Base-by-base conservation (phyloP, 2,329 filamentous ascomycete genomes). In the Rhinocladiella mackenziei region DNA sequence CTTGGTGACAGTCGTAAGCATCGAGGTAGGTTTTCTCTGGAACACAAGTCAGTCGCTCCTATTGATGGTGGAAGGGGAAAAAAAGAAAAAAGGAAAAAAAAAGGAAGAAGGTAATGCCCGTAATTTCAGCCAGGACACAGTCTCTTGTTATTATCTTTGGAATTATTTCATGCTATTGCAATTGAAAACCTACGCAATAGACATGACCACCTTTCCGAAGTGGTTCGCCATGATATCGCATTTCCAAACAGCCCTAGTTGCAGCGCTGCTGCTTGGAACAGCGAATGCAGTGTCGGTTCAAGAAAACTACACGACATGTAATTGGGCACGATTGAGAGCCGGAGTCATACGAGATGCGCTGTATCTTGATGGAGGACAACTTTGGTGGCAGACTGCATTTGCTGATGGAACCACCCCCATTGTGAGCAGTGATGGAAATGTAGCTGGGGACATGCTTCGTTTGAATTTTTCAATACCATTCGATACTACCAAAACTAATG, bases 391-490 rank as follows among this genome's bases (percentile, higher is more conserved):
- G 41, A 54, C 51, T 11, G 51, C 51, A 8, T 54, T 54, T 22
- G 51, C 45, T n/a, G 51, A 54, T 43, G 51, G 51, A 8, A 51
- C 48, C n/a, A 41, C 51, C 6, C 51, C 51, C 4, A 48, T 54
- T 4, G 51, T 54, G 32, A 49, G 44, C 23, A 54, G 51, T 13
- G 48, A 54, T 37, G 51, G 48, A 4, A 50, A 50, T 22, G 51
- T 46, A 18, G 44, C 66, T 4, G 79, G 78, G 1, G 48, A 73
- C 5, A 68, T 84, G 23, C 77, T 77, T 49, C 72, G 69, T 1
- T 70, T 82, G 34, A 80, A 83, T 54, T 73, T 85, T 38, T 78
- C 73, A 54, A 67, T 60, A 2, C 65, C 79, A 0, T 84, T 84
- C 57, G 66, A 75, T 43, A 54, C 49, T 3, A 65, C 68, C 0